Percentiles rank a stretch among this genome's conserved stretches.
Evolutionary conservation across 768 basidiomycete genomes (phyloP).

Genomic region (Dictyophora rubrovolvata): DNA sequence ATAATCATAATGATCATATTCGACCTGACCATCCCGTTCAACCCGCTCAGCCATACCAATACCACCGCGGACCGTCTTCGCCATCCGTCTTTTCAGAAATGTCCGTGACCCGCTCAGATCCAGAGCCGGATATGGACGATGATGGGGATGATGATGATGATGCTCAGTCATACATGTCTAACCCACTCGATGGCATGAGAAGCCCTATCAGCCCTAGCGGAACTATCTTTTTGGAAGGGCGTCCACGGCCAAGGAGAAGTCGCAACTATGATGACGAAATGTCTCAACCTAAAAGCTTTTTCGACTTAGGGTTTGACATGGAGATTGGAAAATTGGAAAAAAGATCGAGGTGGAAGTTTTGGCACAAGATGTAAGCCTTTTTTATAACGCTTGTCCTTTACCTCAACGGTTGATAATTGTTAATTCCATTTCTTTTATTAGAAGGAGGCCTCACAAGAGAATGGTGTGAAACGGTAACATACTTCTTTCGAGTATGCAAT

Average conservation of each 20-base stretch:
- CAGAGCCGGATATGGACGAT: background rate
- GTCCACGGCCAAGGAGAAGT: background rate
- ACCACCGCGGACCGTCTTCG: background rate
- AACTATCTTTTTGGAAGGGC: background rate
- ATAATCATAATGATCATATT: no score
- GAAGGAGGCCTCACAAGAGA: background rate
- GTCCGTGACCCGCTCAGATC: background rate
- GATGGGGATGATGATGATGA: background rate
- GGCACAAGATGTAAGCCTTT: background rate
- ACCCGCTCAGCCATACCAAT: no score
- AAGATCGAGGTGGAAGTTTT: constrained; percentile 1
- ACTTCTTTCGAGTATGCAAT: background rate
- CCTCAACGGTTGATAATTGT: background rate
- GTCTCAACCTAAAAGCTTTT: background rate
- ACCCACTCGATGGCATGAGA: background rate
- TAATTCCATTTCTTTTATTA: background rate
- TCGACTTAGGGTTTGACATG: background rate
- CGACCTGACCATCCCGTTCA: no score
- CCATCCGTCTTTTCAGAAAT: background rate
- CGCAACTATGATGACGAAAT: background rate
- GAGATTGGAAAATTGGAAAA: background rate
- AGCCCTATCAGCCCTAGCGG: background rate
- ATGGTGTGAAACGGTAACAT: background rate
- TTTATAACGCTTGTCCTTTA: background rate
- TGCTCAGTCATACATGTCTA: background rate